Evolutionary conservation across 768 basidiomycete species (phyloP).

Genomic region (Suillus lakei): DNA sequence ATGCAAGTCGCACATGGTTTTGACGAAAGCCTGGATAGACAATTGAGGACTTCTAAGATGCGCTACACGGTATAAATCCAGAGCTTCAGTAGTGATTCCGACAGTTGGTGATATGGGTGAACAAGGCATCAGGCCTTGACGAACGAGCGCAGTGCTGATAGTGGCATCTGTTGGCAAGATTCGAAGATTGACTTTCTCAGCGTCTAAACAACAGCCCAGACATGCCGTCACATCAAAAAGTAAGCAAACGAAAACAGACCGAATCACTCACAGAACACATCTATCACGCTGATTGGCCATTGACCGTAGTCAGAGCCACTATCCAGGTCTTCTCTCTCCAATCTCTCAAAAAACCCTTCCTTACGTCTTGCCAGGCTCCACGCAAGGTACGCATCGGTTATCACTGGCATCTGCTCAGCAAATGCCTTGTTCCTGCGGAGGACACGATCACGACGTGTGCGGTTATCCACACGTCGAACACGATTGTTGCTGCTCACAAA

Average conservation of each 20-base stretch:
- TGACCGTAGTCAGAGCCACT: background rate
- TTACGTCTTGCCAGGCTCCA: conserved; percentile 9
- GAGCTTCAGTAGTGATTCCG: background rate
- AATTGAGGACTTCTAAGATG: background rate
- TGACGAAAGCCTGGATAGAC: background rate
- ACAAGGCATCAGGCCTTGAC: background rate
- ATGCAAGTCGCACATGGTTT: background rate
- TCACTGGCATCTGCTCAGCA: conserved; percentile 1
- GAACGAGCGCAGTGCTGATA: background rate
- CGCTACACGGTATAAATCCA: background rate
- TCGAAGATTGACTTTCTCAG: background rate
- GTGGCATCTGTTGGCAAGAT: conserved; percentile 1
- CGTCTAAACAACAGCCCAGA: conserved; percentile 1
- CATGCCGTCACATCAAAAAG: too few species aligned
- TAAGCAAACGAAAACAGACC: too few species aligned
- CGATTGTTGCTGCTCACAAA: background rate
- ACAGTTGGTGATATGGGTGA: background rate
- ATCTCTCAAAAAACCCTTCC: background rate
- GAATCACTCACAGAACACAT: conserved; percentile 8
- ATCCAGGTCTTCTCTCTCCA: background rate
- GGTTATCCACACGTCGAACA: background rate
- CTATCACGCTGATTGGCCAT: conserved; percentile 3
- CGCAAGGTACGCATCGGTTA: conserved; percentile 7
- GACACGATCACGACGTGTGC: conserved; percentile 1
- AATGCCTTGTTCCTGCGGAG: background rate